Conservation (phyloP, 495 filamentous ascomycete genomes). For the Hypoxylon rickii region DNA sequence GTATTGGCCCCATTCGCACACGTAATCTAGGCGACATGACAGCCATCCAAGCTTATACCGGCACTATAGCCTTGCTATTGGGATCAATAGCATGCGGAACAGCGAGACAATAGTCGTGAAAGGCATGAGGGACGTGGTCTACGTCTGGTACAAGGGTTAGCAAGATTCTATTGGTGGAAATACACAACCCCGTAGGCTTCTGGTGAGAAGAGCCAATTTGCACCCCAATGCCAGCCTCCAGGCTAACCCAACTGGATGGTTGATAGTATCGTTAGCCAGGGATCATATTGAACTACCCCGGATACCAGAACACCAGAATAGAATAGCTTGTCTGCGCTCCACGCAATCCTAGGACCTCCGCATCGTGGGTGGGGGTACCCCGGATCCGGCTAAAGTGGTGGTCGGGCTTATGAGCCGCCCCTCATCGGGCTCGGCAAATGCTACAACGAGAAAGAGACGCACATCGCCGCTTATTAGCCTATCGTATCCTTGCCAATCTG, state of each 20-base stretch:
- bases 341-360: constrained; percentile 26
- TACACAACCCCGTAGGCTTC: constrained; percentile 2
- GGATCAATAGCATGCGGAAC: neutral
- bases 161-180: constrained; percentile 23
- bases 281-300: neutral
- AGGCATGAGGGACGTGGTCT: neutral
- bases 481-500: neutral
- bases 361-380: constrained; percentile 17
- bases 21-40: neutral
- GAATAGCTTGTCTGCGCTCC: neutral
- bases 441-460: neutral
- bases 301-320: neutral
- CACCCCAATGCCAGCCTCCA: too few relatives aligned
- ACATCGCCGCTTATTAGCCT: neutral
- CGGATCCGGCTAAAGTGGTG: constrained; percentile 26
- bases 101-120: too few relatives aligned
- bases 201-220: neutral
- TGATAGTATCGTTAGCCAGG: too few relatives aligned
- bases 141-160: neutral
- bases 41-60: neutral
- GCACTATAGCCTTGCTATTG: neutral
- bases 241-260: too few relatives aligned
- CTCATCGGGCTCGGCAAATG: constrained; percentile 22
- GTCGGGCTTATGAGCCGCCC: constrained; percentile 7
- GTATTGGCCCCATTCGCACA: neutral